phyloP scores from a whole-genome alignment of 2,329 filamentous ascomycete genomes.

The Cladophialophora bantiana region DNA sequence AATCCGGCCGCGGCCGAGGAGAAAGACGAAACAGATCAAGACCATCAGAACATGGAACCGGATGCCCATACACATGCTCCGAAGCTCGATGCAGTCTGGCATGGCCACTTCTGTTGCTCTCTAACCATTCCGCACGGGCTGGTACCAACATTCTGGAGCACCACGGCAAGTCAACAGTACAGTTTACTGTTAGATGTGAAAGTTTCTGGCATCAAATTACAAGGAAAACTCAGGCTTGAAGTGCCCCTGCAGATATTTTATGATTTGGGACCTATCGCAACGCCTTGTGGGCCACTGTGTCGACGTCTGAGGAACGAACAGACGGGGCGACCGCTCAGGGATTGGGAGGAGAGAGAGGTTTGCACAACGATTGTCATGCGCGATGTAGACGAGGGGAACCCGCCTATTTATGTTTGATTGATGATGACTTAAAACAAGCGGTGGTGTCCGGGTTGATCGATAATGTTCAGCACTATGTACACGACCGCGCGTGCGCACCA shows the following conservation, averaged over 20 bases:
- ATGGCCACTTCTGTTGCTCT: neutral
- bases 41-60: neutral
- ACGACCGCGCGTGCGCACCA: too few relatives aligned
- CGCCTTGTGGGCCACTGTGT: neutral
- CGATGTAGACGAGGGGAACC: neutral
- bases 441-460: neutral
- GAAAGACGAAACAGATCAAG: neutral
- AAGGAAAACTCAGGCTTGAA: neutral
- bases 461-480: too few relatives aligned
- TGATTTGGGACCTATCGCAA: neutral
- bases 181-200: neutral
- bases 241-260: neutral
- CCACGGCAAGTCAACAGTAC: neutral
- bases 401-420: neutral
- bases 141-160: neutral
- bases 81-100: neutral
- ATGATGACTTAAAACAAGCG: neutral
- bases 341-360: neutral
- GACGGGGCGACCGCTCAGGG: neutral
- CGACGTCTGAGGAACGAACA: neutral
- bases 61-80: neutral
- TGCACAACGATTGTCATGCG: neutral
- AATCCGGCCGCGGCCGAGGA: neutral
- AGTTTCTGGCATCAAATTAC: neutral
- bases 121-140: neutral